Conservation (phyloP, 805 yeast genomes). For the Crinitomyces ghanaensis region DNA sequence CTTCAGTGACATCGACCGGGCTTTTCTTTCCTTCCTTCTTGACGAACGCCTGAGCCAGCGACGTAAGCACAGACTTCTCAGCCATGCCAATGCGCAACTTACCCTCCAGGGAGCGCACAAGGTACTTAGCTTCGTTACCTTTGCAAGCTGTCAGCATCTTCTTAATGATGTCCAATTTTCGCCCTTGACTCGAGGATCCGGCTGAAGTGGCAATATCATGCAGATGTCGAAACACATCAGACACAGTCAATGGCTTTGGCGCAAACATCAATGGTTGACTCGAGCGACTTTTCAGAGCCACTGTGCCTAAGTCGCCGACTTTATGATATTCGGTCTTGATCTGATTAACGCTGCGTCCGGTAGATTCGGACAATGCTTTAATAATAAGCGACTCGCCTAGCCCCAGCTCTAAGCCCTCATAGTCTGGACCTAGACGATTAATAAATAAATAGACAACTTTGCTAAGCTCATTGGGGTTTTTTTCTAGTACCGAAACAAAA, state of each 20-base stretch:
- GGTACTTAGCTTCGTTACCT: slow-evolving; percentile 78
- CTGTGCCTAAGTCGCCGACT: slow-evolving; percentile 82
- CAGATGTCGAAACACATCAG: slow-evolving; percentile 60
- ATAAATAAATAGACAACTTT: slow-evolving; percentile 75
- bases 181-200: slow-evolving; percentile 73
- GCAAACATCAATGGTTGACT: slow-evolving; percentile 90
- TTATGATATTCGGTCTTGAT: slow-evolving; percentile 65
- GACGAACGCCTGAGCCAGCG: slow-evolving; percentile 74
- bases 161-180: slow-evolving; percentile 69
- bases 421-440: slow-evolving; percentile 88
- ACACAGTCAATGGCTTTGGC: slow-evolving; percentile 68
- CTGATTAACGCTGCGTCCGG: slow-evolving; percentile 66
- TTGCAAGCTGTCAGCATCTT: slow-evolving; percentile 77
- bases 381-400: slow-evolving; percentile 82
- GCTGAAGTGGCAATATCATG: slow-evolving; percentile 64
- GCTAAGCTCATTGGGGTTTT: slow-evolving; percentile 44
- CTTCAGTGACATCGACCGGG: slow-evolving; percentile 41
- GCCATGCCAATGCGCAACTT: slow-evolving; percentile 89
- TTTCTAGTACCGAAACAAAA: slow-evolving; percentile 49
- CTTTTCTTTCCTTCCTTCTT: slow-evolving; percentile 39
- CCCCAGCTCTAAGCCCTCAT: slow-evolving; percentile 88
- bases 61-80: slow-evolving; percentile 78
- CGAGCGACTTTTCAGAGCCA: slow-evolving; percentile 72
- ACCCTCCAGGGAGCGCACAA: slow-evolving; percentile 85
- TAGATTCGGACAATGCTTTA: slow-evolving; percentile 81